Base-by-base conservation (phyloP, 192 early-diverging fungal species). In the Backusella sp. region DNA sequence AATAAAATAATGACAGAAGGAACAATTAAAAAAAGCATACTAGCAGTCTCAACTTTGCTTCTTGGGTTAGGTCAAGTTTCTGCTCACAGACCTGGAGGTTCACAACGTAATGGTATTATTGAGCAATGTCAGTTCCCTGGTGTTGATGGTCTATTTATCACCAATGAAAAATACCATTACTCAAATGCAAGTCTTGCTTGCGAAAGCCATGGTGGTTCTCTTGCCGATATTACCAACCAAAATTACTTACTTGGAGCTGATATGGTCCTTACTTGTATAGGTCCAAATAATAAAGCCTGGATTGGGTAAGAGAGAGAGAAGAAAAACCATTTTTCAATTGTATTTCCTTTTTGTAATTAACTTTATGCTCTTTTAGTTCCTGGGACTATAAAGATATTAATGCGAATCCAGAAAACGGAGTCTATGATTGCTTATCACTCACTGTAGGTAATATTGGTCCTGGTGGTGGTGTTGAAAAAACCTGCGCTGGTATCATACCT, bases 191-290 rank as follows among this genome's bases (percentile, higher is more conserved):
- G 15, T 30, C 11, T 7, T 12, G 70, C 42, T 8, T 71, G 70
- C 14, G 15, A 15, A 17, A 26, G 14, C 28, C 7, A 49, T 19
- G 42, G 42, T 49, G 70, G 70, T 71, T 44, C 41, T 23, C 39
- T 71, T 21, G 70, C 44, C 5, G 70, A 71, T 49, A 15, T 71
- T 7, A 44, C 42, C 1, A 26, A 23, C 6, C 21, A 28, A 71
- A 71, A 71, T 14, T 49, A 19, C n/a, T 49, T 71, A 9, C 70
- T 71, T 30, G 70, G 39, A 26, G n/a, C 70, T 19, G 70, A 71
- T 49, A 26, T 71, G 15, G 28, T 44, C 28, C n/a, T 71, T 9
- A 46, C 70, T 19, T 71, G 70, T 49, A 8, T 23, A 12, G 70
- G 70, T 15, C 70, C 70, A 44, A 44, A 71, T 32, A 44, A 32